phyloP scores from a whole-genome alignment of 345 rosid species.

The Mallotus nudiflorus region DNA sequence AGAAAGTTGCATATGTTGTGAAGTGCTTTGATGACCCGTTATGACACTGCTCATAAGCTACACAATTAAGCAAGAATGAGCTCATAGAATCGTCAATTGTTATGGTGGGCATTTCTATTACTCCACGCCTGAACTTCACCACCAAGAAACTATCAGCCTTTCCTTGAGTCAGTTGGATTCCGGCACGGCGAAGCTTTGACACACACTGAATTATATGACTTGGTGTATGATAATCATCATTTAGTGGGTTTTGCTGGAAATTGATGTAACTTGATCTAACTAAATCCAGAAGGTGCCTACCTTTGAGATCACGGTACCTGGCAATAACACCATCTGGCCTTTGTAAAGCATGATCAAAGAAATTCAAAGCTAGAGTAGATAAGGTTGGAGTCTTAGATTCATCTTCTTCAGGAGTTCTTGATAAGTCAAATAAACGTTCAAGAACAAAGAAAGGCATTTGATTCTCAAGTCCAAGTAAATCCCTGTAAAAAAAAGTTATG shows the following conservation, averaged over 20 bases:
- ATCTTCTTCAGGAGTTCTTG: slow-evolving; percentile 19
- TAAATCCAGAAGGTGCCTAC: slow-evolving; percentile 70
- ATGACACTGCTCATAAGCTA: slow-evolving; percentile 83
- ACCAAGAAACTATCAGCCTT: slow-evolving; percentile 51
- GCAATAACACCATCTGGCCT: slow-evolving; percentile 39
- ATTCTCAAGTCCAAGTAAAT: slow-evolving; percentile 52
- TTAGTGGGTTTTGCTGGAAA: slow-evolving; percentile 11
- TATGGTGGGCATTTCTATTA: slow-evolving; percentile 67
- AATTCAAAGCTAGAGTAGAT: slow-evolving; percentile 46
- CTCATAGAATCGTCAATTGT: slow-evolving; percentile 72
- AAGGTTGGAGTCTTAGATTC: slow-evolving; percentile 33
- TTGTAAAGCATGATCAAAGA: slow-evolving; percentile 57
- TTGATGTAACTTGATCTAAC: slow-evolving; percentile 54
- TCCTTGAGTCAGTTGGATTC: slow-evolving; percentile 42
- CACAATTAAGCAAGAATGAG: slow-evolving; percentile 64
- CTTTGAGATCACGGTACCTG: slow-evolving; percentile 26
- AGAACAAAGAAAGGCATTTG: slow-evolving; percentile 76
- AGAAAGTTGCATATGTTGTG: slow-evolving; percentile 66
- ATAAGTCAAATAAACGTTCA: slow-evolving; percentile 49
- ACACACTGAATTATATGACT: slow-evolving; percentile 54
- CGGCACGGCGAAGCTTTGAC: slow-evolving; percentile 67
- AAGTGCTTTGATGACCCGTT: slow-evolving; percentile 51
- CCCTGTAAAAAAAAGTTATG: slow-evolving; percentile 64
- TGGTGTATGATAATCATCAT: slow-evolving; percentile 7
- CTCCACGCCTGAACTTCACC: slow-evolving; percentile 55